Conservation (phyloP, 164 flowering plant species). For the Houttuynia cordata region DNA sequence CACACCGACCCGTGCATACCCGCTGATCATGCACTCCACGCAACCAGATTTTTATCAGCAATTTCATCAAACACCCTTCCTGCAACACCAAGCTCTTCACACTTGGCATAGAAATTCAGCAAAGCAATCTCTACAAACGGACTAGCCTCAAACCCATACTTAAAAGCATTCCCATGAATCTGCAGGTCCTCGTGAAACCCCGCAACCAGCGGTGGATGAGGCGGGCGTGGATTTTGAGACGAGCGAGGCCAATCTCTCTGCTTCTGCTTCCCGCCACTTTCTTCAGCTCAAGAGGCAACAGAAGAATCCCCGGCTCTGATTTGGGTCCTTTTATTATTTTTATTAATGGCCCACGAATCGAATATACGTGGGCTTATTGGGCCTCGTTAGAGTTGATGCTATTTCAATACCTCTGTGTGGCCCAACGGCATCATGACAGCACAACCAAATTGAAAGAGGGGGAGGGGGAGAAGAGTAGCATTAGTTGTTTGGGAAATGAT, state of each 20-base stretch:
- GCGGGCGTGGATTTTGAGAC: conserved; percentile 18
- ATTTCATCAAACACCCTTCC: conserved; percentile 33
- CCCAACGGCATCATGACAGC: too few species aligned
- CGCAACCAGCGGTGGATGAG: conserved; percentile 13
- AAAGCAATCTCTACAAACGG: conserved; percentile 30
- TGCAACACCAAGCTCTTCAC: conserved; percentile 26
- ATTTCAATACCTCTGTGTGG: too few species aligned
- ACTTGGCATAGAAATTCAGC: conserved; percentile 30
- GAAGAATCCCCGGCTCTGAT: background rate
- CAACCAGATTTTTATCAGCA: conserved; percentile 26
- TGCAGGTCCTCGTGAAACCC: conserved; percentile 32
- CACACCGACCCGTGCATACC: conserved; percentile 27
- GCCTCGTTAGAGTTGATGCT: too few species aligned
- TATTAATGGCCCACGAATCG: too few species aligned
- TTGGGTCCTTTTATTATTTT: too few species aligned
- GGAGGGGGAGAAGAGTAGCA: too few species aligned
- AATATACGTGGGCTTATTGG: too few species aligned
- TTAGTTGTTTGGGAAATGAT: too few species aligned
- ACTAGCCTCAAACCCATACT: conserved; percentile 19
- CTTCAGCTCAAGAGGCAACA: too few species aligned
- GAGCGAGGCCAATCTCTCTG: conserved; percentile 1
- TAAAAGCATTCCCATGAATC: conserved; percentile 32
- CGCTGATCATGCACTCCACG: conserved; percentile 43
- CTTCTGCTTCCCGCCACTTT: background rate
- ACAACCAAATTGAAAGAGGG: too few species aligned